Evolutionary conservation across 805 yeast species (phyloP).

Genomic region (Barnettozyma wickerhamii): DNA sequence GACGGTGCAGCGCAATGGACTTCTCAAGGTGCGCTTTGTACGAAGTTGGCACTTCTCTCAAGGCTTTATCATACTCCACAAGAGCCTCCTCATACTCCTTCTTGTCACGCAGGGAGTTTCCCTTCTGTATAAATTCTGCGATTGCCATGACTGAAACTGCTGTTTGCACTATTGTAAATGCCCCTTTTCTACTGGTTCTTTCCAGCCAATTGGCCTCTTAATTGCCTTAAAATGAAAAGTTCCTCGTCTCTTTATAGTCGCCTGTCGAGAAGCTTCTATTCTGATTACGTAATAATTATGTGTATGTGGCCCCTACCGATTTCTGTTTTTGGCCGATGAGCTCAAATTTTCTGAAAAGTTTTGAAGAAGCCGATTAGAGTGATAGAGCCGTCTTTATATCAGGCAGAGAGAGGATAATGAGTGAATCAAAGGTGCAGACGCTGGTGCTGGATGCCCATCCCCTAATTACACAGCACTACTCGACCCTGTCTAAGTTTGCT

Average conservation of each 20-base stretch:
- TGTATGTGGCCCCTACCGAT: too few species aligned
- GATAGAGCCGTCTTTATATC: not conserved
- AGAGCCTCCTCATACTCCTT: conserved; percentile 42
- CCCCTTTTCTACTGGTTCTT: too few species aligned
- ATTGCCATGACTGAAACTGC: conserved; percentile 31
- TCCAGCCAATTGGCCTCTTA: too few species aligned
- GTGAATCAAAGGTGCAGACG: conserved; percentile 15
- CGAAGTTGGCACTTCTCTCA: conserved; percentile 39
- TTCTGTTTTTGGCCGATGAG: conserved; percentile 10
- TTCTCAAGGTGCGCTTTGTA: conserved; percentile 42
- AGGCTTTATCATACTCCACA: conserved; percentile 30
- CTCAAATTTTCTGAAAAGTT: conserved; percentile 2
- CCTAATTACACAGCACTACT: conserved; percentile 76
- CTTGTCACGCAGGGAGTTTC: conserved; percentile 36
- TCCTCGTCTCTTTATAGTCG: too few species aligned
- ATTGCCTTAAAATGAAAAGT: too few species aligned
- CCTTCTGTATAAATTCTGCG: conserved; percentile 30
- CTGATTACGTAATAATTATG: too few species aligned
- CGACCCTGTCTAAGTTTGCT: conserved; percentile 68
- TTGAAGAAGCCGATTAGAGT: too few species aligned
- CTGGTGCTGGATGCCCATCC: conserved; percentile 95
- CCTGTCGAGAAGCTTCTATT: too few species aligned
- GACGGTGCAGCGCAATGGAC: conserved; percentile 40
- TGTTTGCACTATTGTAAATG: too few species aligned
- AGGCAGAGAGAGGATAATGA: conserved; percentile 1